phyloP scores from a whole-genome alignment of 768 basidiomycete species.

The Hortiboletus campestris region DNA sequence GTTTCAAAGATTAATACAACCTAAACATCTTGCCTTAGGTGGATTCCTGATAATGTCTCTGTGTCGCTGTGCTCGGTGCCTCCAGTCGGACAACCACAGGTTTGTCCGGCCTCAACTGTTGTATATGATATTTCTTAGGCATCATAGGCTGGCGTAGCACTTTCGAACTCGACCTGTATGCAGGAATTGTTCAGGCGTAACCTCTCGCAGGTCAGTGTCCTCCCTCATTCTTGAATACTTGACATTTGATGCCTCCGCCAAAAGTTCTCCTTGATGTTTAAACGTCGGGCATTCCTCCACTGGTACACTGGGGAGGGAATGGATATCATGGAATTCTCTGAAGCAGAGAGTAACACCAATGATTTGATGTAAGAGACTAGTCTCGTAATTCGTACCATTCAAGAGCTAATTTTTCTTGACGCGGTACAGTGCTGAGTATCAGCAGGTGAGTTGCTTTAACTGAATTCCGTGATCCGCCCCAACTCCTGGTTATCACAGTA shows the following conservation, averaged over 20 bases:
- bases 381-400: neutral
- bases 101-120: slow-evolving; percentile 27
- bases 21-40: slow-evolving; percentile 40
- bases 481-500: slow-evolving; percentile 39
- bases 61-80: slow-evolving; percentile 81
- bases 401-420: slow-evolving; percentile 7
- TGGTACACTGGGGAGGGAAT: slow-evolving; percentile 93
- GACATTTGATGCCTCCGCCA: neutral
- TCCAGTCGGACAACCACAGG: slow-evolving; percentile 74
- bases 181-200: slow-evolving; percentile 85
- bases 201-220: slow-evolving; percentile 48
- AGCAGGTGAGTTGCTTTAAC: slow-evolving; percentile 52
- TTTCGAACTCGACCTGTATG: slow-evolving; percentile 78
- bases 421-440: slow-evolving; percentile 75
- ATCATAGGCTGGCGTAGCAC: slow-evolving; percentile 60
- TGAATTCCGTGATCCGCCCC: neutral
- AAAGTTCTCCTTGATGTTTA: slow-evolving; percentile 80
- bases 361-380: slow-evolving; percentile 71
- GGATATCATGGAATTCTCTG: slow-evolving; percentile 80
- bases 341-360: slow-evolving; percentile 79
- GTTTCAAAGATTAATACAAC: neutral
- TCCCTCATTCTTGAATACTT: neutral
- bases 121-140: slow-evolving; percentile 8
- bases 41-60: slow-evolving; percentile 91
- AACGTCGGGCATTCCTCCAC: slow-evolving; percentile 81